Conservation (phyloP, 495 filamentous ascomycete species). For the Schizothecium vesticola region DNA sequence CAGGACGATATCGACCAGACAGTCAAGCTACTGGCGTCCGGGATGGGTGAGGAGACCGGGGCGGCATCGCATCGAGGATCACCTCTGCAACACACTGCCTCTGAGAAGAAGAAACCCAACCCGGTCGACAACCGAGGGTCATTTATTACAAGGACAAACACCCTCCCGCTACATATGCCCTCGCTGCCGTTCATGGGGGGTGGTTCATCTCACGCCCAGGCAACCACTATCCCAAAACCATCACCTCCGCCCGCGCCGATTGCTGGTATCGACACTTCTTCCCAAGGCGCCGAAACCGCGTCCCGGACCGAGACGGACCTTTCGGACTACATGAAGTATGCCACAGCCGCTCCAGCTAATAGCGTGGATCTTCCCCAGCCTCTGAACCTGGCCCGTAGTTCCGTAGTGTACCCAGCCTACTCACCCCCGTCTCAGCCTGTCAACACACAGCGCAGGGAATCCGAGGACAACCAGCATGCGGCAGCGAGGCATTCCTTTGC, state of each 20-base stretch:
- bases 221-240: not conserved
- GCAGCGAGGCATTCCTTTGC: not conserved
- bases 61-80: not conserved
- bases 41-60: conserved; percentile 1
- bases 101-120: not conserved
- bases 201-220: not conserved
- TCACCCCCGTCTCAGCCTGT: not conserved
- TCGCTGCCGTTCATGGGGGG: conserved; percentile 25
- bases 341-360: conserved; percentile 10
- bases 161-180: conserved; percentile 26
- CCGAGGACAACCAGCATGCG: not conserved
- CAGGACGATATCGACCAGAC: conserved; percentile 16
- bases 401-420: not conserved
- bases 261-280: conserved; percentile 5
- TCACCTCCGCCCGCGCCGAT: conserved; percentile 8
- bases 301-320: conserved; percentile 1
- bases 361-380: conserved; percentile 18
- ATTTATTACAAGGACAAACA: conserved; percentile 21
- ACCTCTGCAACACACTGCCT: not conserved
- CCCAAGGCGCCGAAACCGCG: not conserved
- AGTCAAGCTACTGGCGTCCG: conserved; percentile 13
- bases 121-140: not conserved
- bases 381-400: conserved; percentile 15
- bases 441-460: not conserved
- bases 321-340: conserved; percentile 1